Conservation (phyloP, 345 rosid genomes). For the Citrus unshiu region DNA sequence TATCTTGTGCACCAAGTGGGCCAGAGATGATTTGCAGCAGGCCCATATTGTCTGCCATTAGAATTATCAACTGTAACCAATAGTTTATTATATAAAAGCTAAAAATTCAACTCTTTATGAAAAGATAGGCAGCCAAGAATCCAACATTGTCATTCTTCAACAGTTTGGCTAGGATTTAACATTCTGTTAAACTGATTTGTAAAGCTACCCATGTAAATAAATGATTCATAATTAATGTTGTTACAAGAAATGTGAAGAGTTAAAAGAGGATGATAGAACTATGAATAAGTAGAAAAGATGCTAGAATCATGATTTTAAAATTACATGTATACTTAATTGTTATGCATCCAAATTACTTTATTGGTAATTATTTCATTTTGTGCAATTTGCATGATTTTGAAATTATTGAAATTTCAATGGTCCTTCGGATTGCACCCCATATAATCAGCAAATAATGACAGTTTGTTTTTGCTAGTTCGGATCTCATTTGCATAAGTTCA, state of each 20-base stretch:
- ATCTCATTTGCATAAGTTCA: not conserved
- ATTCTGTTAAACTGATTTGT: not conserved
- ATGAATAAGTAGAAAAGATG: too few species aligned
- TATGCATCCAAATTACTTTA: not conserved
- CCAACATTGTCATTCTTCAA: not conserved
- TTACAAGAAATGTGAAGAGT: too few species aligned
- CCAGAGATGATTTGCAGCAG: slow-evolving; percentile 26
- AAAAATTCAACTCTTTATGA: not conserved
- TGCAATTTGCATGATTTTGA: not conserved
- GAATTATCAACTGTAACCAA: slow-evolving; percentile 3
- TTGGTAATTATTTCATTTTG: not conserved
- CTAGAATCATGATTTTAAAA: not conserved
- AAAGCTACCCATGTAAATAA: not conserved
- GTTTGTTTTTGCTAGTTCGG: not conserved
- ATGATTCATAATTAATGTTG: too few species aligned
- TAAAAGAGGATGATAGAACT: too few species aligned
- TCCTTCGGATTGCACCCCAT: not conserved
- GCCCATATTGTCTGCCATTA: slow-evolving; percentile 36
- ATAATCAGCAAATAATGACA: slow-evolving; percentile 1
- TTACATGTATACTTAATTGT: not conserved
- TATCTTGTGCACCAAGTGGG: slow-evolving; percentile 12
- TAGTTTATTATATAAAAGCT: not conserved
- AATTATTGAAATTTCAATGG: slow-evolving; percentile 10
- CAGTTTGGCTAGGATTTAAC: too few species aligned
- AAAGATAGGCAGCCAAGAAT: not conserved